Conservation (phyloP, 2,329 filamentous ascomycete species). For the Alternaria triticina region DNA sequence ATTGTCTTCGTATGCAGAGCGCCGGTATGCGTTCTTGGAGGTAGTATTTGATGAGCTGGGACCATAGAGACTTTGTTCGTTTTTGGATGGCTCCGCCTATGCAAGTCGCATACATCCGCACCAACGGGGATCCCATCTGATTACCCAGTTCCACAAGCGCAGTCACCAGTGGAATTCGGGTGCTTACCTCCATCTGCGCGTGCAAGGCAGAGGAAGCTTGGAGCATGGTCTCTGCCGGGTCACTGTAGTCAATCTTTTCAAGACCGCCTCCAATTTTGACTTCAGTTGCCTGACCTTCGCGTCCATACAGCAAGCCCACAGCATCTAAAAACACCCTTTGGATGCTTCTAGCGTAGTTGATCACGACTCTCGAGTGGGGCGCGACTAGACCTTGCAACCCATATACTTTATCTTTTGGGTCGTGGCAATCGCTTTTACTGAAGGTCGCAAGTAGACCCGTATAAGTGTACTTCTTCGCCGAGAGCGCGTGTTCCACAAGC, state of each 20-base stretch:
- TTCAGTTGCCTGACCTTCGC: neutral
- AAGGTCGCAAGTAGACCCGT: neutral
- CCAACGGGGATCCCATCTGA: neutral
- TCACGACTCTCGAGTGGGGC: neutral
- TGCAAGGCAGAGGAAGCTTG: neutral
- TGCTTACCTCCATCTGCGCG: neutral
- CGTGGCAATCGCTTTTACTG: neutral
- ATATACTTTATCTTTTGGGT: conserved; percentile 8
- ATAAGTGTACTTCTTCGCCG: neutral
- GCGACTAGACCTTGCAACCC: neutral
- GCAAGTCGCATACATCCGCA: neutral
- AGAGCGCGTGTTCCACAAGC: neutral
- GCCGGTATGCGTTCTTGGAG: neutral
- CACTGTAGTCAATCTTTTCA: neutral
- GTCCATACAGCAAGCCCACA: neutral
- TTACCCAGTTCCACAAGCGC: neutral
- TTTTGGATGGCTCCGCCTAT: neutral
- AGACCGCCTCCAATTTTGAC: neutral
- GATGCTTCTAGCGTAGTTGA: neutral
- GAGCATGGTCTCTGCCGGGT: neutral
- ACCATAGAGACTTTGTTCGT: neutral
- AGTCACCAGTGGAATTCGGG: neutral
- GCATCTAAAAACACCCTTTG: neutral
- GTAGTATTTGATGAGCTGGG: neutral
- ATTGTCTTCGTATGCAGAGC: neutral